These are phyloP conservation scores for Claviceps maximensis DNA, from an alignment of 2,329 filamentous ascomycete genomes.

Conservation along the genomic window DNA sequence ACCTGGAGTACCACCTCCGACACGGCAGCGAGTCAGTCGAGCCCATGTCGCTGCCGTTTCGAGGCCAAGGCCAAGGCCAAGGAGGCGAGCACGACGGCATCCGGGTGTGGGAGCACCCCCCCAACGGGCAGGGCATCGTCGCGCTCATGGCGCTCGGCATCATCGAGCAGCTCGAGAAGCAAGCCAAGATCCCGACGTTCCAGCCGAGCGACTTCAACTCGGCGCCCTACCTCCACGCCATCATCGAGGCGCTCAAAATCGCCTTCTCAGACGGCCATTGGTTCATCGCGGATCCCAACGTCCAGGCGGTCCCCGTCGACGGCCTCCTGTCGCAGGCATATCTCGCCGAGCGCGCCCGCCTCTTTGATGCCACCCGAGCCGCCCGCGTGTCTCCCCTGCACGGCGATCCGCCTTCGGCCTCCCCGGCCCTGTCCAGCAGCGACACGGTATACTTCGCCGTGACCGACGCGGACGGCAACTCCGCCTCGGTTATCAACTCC, in stretches of 20 bases:
- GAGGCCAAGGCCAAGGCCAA: slow-evolving; percentile 52
- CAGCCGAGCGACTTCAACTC: slow-evolving; percentile 64
- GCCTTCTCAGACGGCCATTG: slow-evolving; percentile 82
- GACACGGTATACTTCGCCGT: slow-evolving; percentile 93
- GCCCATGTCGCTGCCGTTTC: slow-evolving; percentile 71
- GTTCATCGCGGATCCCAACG: slow-evolving; percentile 78
- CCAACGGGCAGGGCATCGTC: slow-evolving; percentile 91
- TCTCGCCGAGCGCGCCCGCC: slow-evolving; percentile 52
- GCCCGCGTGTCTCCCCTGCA: slow-evolving; percentile 42
- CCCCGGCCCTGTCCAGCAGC: slow-evolving; percentile 66
- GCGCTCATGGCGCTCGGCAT: slow-evolving; percentile 91
- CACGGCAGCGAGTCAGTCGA: slow-evolving; percentile 64
- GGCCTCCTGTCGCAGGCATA: slow-evolving; percentile 62
- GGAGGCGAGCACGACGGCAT: slow-evolving; percentile 52
- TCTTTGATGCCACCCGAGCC: slow-evolving; percentile 44
- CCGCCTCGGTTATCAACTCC: slow-evolving; percentile 91
- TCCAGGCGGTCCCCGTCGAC: slow-evolving; percentile 52
- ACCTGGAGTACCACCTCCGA: slow-evolving; percentile 62
- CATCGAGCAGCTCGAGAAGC: slow-evolving; percentile 68
- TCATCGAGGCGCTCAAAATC: slow-evolving; percentile 80
- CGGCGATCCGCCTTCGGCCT: slow-evolving; percentile 43
- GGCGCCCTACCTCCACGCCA: slow-evolving; percentile 64
- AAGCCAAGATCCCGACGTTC: slow-evolving; percentile 62
- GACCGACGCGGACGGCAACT: slow-evolving; percentile 72
- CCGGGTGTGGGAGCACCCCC: slow-evolving; percentile 91